phyloP scores from a whole-genome alignment of 148 eudicot genomes.

The Camellia sinensis region DNA sequence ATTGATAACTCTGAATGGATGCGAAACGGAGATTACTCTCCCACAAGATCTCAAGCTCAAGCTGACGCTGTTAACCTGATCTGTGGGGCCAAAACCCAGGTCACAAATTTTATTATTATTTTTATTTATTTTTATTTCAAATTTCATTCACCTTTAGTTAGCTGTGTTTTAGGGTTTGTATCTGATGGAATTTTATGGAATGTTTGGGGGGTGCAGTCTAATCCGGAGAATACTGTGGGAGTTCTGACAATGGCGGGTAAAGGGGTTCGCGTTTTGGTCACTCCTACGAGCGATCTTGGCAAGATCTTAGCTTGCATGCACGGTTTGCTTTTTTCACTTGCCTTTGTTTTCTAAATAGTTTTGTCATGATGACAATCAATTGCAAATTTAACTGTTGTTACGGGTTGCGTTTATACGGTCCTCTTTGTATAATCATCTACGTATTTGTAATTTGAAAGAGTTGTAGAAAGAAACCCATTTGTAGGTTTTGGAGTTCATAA shows the following conservation, averaged over 20 bases:
- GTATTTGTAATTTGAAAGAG: not conserved
- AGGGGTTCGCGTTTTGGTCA: constrained; percentile 96
- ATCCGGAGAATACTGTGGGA: constrained; percentile 96
- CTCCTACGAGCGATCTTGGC: constrained; percentile 96
- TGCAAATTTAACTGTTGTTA: not conserved
- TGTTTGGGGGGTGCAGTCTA: constrained; percentile 43
- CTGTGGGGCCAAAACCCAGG: constrained; percentile 95
- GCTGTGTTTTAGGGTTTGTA: not conserved
- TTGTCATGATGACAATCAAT: not conserved
- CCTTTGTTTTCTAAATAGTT: constrained; percentile 9
- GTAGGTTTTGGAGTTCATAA: not conserved
- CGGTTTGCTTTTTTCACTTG: constrained; percentile 47
- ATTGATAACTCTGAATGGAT: constrained; percentile 94
- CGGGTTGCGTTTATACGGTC: too few species aligned
- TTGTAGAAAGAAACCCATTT: not conserved
- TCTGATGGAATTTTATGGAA: not conserved
- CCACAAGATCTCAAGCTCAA: constrained; percentile 76
- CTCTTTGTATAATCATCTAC: not conserved
- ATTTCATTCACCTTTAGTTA: not conserved
- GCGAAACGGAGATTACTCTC: constrained; percentile 90
- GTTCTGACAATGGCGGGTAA: constrained; percentile 94
- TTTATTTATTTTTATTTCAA: not conserved
- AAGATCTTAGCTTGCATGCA: constrained; percentile 97
- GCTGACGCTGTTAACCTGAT: constrained; percentile 91
- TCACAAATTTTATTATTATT: not conserved